These are phyloP conservation scores for Coemansia sp. DNA, from an alignment of 192 early-diverging fungal species.

Conservation along the genomic window DNA sequence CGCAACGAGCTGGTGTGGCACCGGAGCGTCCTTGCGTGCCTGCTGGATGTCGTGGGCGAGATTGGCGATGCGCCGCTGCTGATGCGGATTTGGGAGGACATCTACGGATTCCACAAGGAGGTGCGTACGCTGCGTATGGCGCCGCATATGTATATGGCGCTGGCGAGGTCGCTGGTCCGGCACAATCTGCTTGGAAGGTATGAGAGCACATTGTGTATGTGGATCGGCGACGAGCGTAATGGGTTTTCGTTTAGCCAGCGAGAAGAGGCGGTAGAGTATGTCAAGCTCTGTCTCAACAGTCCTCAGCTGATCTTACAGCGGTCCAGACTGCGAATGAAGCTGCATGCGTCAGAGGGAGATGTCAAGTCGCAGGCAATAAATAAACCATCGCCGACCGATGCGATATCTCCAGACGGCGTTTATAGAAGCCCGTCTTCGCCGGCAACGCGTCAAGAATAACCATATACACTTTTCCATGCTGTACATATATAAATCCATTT, in stretches of 20 bases:
- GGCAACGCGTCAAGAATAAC: neutral
- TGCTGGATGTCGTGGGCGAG: conserved; percentile 36
- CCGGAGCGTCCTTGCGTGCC: conserved; percentile 22
- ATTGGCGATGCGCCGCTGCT: conserved; percentile 24
- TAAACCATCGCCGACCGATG: neutral
- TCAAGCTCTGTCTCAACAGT: conserved; percentile 21
- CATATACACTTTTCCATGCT: neutral
- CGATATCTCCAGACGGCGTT: neutral
- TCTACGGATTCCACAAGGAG: conserved; percentile 13
- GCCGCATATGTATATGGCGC: conserved; percentile 43
- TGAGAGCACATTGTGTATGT: conserved; percentile 18
- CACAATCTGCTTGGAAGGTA: conserved; percentile 25
- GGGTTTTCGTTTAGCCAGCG: conserved; percentile 33
- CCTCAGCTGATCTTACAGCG: neutral
- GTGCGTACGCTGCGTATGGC: conserved; percentile 34
- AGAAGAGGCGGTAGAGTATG: conserved; percentile 25
- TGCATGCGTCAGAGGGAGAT: neutral
- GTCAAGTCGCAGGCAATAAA: neutral
- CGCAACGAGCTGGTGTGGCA: conserved; percentile 49
- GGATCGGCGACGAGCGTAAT: conserved; percentile 28
- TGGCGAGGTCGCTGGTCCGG: conserved; percentile 45
- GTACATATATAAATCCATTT: neutral
- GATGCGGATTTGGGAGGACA: conserved; percentile 40
- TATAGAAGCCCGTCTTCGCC: neutral
- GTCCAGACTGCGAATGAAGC: neutral